These are phyloP conservation scores for Elaeagnus macrophylla DNA, from an alignment of 306 rosid genomes.

Conservation along the genomic window DNA sequence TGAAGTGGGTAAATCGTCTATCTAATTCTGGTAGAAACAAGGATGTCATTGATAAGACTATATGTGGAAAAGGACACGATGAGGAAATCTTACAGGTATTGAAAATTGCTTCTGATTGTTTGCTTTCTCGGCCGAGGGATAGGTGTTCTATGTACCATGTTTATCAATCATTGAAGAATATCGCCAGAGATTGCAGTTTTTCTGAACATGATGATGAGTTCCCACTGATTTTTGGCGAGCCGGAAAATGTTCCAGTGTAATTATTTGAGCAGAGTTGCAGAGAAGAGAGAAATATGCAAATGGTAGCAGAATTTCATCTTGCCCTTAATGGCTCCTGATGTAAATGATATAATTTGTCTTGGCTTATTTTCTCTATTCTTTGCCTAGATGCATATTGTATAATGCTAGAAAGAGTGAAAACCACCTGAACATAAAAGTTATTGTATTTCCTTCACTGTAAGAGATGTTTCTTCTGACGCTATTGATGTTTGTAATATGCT, in stretches of 20 bases:
- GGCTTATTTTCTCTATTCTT: conserved; percentile 33
- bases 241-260: conserved; percentile 35
- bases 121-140: conserved; percentile 65
- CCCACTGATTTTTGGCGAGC: conserved; percentile 63
- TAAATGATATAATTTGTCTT: conserved; percentile 31
- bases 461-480: conserved; percentile 26
- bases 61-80: conserved; percentile 61
- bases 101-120: conserved; percentile 57
- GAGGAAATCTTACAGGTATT: conserved; percentile 76
- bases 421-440: conserved; percentile 24
- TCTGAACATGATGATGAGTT: conserved; percentile 77
- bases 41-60: conserved; percentile 53
- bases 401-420: conserved; percentile 15
- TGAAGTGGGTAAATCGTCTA: conserved; percentile 72
- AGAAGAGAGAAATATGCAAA: no score
- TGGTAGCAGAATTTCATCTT: conserved; percentile 18
- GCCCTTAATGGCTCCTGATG: conserved; percentile 31
- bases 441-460: conserved; percentile 28
- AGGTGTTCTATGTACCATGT: conserved; percentile 95
- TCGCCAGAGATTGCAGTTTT: conserved; percentile 47
- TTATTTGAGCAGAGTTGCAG: conserved; percentile 17
- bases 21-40: conserved; percentile 43
- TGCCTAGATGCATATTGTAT: conserved; percentile 45
- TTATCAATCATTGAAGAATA: conserved; percentile 55
- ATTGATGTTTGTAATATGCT: conserved; percentile 22